A percentile compares a stretch with the other conserved stretches of the same genome.
Conservation (phyloP, 352 stramenopile species). For the Globisporangium cylindrosporum region DNA sequence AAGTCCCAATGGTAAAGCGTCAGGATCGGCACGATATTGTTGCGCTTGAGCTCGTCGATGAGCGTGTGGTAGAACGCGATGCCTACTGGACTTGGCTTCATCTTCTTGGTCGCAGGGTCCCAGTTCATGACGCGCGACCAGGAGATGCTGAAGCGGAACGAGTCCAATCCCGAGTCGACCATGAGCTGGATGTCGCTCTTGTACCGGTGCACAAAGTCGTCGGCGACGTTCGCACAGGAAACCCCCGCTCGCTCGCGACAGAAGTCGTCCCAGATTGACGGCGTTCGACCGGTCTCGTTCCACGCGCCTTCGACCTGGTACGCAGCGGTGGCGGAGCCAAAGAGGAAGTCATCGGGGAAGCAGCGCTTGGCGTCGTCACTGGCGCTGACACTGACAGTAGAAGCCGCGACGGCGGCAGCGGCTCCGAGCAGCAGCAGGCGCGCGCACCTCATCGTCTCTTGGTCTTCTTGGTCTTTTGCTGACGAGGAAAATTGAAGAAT, state of each 20-base stretch:
- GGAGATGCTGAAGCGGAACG: constrained; percentile 89
- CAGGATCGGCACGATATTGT: constrained; percentile 7
- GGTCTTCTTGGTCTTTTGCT: neutral
- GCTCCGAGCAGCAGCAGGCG: neutral
- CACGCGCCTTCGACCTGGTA: constrained; percentile 94
- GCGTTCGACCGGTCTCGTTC: constrained; percentile 73
- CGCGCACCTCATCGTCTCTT: neutral
- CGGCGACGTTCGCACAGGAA: constrained; percentile 60
- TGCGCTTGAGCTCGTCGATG: constrained; percentile 72
- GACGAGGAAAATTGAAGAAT: neutral
- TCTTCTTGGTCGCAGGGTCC: constrained; percentile 37
- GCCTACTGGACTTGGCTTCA: constrained; percentile 69
- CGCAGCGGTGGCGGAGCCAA: constrained; percentile 87
- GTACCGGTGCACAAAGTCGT: too few species aligned
- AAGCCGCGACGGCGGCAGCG: neutral
- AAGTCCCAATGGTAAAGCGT: neutral
- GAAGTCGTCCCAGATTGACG: constrained; percentile 92
- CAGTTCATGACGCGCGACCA: constrained; percentile 89
- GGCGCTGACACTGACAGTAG: neutral
- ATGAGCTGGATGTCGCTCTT: constrained; percentile 92
- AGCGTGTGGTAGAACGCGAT: constrained; percentile 88
- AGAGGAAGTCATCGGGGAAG: constrained; percentile 78
- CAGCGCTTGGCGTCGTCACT: constrained; percentile 25
- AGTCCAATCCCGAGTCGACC: constrained; percentile 85
- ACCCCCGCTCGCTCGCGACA: constrained; percentile 24